phyloP scores from a whole-genome alignment of 2,329 filamentous ascomycete genomes.

The Mycosphaerella sp. region DNA sequence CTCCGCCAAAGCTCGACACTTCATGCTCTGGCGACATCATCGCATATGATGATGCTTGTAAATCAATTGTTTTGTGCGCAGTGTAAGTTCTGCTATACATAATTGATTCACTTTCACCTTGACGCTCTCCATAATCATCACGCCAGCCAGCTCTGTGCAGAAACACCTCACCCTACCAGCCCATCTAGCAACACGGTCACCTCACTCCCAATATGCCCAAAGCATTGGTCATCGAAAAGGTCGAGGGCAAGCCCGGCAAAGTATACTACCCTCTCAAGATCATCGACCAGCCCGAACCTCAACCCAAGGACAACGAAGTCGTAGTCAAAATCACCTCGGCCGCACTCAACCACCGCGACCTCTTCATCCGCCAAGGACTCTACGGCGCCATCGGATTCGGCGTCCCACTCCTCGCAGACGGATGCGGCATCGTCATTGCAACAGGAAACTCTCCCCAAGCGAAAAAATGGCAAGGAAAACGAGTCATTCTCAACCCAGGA shows the following conservation, averaged over 20 bases:
- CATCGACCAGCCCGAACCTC: slow-evolving; percentile 56
- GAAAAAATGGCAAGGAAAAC: slow-evolving; percentile 53
- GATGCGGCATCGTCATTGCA: slow-evolving; percentile 64
- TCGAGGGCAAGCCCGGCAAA: slow-evolving; percentile 76
- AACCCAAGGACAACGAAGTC: slow-evolving; percentile 54
- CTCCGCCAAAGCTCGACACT: slow-evolving; percentile 6
- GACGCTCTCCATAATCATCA: neutral
- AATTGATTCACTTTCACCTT: neutral
- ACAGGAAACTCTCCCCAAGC: slow-evolving; percentile 53
- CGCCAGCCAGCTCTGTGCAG: neutral
- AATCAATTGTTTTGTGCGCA: neutral
- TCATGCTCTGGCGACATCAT: slow-evolving; percentile 5
- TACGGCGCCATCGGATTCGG: slow-evolving; percentile 81
- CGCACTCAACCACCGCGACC: slow-evolving; percentile 88
- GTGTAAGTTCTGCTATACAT: neutral
- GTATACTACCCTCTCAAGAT: slow-evolving; percentile 69
- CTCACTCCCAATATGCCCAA: slow-evolving; percentile 39
- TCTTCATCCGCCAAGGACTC: slow-evolving; percentile 86
- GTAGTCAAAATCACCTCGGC: slow-evolving; percentile 70
- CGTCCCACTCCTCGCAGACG: slow-evolving; percentile 74
- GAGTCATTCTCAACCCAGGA: slow-evolving; percentile 71
- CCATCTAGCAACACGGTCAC: neutral
- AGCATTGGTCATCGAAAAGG: slow-evolving; percentile 58
- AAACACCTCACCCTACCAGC: neutral
- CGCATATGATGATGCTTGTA: neutral